These are phyloP conservation scores for Argentina anserina DNA, from an alignment of 306 rosid species.

Conservation along the genomic window DNA sequence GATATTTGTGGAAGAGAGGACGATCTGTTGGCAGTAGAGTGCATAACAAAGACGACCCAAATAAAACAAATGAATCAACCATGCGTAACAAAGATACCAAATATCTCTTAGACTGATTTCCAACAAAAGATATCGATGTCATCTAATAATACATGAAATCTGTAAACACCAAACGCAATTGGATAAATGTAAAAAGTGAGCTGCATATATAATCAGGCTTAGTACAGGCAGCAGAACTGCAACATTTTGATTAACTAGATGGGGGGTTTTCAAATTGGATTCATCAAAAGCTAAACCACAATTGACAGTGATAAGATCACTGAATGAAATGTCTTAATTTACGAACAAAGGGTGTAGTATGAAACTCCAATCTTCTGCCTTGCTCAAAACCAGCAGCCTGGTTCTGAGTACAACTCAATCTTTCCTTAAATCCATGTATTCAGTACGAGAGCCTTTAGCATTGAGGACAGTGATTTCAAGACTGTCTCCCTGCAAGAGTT, in stretches of 20 bases:
- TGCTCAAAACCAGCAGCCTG: slow-evolving; percentile 18
- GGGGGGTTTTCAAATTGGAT: slow-evolving; percentile 2
- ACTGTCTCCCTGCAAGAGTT: slow-evolving; percentile 67
- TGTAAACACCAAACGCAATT: neutral
- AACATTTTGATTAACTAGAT: neutral
- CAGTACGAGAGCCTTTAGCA: slow-evolving; percentile 55
- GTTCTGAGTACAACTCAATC: slow-evolving; percentile 41
- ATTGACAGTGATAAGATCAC: slow-evolving; percentile 11
- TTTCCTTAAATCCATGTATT: slow-evolving; percentile 71
- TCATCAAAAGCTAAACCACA: slow-evolving; percentile 20
- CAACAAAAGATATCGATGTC: neutral
- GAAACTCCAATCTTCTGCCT: slow-evolving; percentile 26
- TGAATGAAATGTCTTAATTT: neutral
- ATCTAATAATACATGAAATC: neutral
- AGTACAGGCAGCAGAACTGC: slow-evolving; percentile 11
- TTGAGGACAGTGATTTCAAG: slow-evolving; percentile 68
- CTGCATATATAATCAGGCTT: slow-evolving; percentile 6
- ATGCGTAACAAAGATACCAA: neutral
- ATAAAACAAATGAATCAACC: neutral
- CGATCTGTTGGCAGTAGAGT: neutral
- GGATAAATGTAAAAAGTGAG: neutral
- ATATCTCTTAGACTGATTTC: neutral
- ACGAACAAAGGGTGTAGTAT: slow-evolving; percentile 18
- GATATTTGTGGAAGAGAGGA: neutral
- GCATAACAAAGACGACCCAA: neutral